Base-by-base conservation (phyloP, 345 rosid species). In the Iberis pinnata region DNA sequence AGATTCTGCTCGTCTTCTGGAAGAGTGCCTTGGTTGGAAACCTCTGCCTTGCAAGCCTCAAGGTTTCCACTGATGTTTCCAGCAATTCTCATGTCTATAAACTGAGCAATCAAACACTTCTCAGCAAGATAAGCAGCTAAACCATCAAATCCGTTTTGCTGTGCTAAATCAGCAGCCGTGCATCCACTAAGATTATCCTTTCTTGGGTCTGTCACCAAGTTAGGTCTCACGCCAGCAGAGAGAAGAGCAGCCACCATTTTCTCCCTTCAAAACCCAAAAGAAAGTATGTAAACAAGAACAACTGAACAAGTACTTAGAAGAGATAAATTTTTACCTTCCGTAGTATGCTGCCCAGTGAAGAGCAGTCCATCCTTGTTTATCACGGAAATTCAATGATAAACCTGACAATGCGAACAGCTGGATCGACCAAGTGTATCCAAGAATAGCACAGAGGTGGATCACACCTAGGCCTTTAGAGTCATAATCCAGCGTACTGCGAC, bases 291-390 rank as follows among this genome's bases (percentile, higher is more conserved):
- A 65, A 26, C 1, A 9, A 15, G 27, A 50, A 50, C 6, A 50
- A n/a, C n/a, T n/a, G n/a, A n/a, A n/a, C n/a, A 50, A 31, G 42
- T 43, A 22, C 25, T 29, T 16, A 1, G 14, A 14, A 37, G 24
- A 18, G 12, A 19, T 2, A 31, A 69, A 47, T 19, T 60, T 25
- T 53, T 70, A 84, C 98, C 87, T 86, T 55, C 98, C 96, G 62
- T 48, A 66, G 68, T 61, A 74, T 60, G 98, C 96, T 58, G 98
- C 96, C 98, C 98, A 92, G 53, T 92, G 98, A 74, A 92, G 93
- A 50, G 98, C 96, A 20, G 98, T 88, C 98, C 98, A 92, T 51
- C 98, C 98, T 40, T 49, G 62, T 67, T 79, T 85, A 74, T 93
- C 99, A 64, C 99, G 90, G 51, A 72, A 80, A 78, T 88, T 93